phyloP scores from a whole-genome alignment of 164 flowering plant species.

The Brasenia schreberi region DNA sequence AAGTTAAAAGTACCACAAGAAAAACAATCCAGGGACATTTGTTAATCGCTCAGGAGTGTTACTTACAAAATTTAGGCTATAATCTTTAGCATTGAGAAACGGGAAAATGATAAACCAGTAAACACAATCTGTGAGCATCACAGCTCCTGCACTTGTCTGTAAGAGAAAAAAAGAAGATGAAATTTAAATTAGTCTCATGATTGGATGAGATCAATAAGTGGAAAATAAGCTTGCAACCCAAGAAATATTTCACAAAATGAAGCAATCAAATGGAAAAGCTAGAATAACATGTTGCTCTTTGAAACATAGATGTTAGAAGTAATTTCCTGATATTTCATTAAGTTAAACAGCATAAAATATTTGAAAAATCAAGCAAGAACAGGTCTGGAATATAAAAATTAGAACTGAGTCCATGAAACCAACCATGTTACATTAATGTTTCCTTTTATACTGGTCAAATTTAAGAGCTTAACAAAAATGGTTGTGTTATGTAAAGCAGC shows the following conservation, averaged over 20 bases:
- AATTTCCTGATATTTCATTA: neutral
- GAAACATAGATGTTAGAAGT: neutral
- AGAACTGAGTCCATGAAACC: no score
- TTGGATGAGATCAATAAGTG: neutral
- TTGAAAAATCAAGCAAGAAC: no score
- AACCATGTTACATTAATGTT: no score
- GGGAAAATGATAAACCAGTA: conserved; percentile 91
- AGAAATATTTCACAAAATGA: neutral
- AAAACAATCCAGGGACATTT: no score
- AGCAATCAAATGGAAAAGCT: neutral
- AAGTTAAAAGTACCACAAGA: no score
- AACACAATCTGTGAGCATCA: conserved; percentile 80
- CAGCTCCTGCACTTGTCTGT: conserved; percentile 95
- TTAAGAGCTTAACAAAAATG: no score
- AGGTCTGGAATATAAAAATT: no score
- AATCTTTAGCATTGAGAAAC: conserved; percentile 56
- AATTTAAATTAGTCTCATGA: neutral
- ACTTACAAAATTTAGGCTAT: conserved; percentile 62
- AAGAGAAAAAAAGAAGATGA: no score
- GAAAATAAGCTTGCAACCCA: neutral
- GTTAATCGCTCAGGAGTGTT: neutral
- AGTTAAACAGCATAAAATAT: no score
- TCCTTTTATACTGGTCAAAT: no score
- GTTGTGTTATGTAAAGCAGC: no score
- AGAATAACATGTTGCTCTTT: neutral